Conservation (phyloP, 2,329 filamentous ascomycete species). For the Aspergillus chevalieri region DNA sequence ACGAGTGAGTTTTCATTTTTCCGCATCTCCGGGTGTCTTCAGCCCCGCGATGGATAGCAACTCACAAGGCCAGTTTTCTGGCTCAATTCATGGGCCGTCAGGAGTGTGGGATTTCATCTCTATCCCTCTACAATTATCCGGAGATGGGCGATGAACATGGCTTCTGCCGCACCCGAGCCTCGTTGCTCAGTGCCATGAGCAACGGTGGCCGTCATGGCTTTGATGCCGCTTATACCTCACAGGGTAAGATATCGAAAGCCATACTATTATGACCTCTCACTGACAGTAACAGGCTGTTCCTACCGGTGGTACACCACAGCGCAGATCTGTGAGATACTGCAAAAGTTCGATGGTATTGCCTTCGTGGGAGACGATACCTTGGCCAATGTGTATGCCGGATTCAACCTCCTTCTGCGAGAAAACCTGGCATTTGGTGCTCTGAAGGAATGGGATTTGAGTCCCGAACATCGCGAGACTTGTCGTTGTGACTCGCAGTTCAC, state of each 20-base stretch:
- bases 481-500: slow-evolving; percentile 39
- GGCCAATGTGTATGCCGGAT: slow-evolving; percentile 37
- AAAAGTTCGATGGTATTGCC: slow-evolving; percentile 36
- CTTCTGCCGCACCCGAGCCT: slow-evolving; percentile 30
- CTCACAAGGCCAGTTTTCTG: slow-evolving; percentile 25
- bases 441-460: slow-evolving; percentile 34
- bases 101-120: slow-evolving; percentile 32
- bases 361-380: slow-evolving; percentile 40
- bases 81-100: slow-evolving; percentile 29
- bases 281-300: slow-evolving; percentile 29
- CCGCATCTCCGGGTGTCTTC: background rate
- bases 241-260: slow-evolving; percentile 17
- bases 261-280: background rate
- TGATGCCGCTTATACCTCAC: slow-evolving; percentile 34
- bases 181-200: slow-evolving; percentile 37
- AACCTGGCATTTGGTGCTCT: slow-evolving; percentile 36
- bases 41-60: background rate
- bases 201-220: slow-evolving; percentile 37
- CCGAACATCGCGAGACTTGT: slow-evolving; percentile 26
- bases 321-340: slow-evolving; percentile 42
- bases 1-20: background rate
- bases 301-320: slow-evolving; percentile 39
- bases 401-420: slow-evolving; percentile 41
- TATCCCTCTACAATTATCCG: slow-evolving; percentile 29
- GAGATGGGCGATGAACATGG: slow-evolving; percentile 9